Percentiles rank a stretch among this genome's conserved stretches.
Conservation (phyloP, 495 filamentous ascomycete species). For the Penicillium cataractarum region DNA sequence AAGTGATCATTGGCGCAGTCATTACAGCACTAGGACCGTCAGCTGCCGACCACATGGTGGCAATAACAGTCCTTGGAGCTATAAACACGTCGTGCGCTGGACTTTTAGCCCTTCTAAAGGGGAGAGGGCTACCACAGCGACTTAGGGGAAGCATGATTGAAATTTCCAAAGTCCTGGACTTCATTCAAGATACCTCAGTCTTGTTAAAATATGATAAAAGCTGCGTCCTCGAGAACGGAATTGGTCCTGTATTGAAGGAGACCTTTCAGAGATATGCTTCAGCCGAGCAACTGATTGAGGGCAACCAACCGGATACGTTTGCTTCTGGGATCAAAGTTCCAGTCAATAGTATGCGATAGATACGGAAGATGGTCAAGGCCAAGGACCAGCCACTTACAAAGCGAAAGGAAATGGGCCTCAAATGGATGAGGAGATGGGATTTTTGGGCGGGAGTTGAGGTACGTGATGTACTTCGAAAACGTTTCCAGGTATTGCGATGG, state of each 20-base stretch:
- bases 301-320: conserved; percentile 5
- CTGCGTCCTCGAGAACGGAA: neutral
- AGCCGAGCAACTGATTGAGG: conserved; percentile 5
- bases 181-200: conserved; percentile 37
- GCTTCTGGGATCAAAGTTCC: neutral
- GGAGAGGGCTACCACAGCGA: conserved; percentile 52
- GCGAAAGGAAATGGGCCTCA: neutral
- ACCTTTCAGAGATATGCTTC: conserved; percentile 1
- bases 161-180: conserved; percentile 49
- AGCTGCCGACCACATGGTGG: conserved; percentile 36
- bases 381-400: neutral
- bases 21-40: conserved; percentile 48
- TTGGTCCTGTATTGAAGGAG: conserved; percentile 1
- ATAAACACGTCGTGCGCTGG: conserved; percentile 52
- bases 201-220: conserved; percentile 8
- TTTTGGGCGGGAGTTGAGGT: neutral
- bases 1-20: conserved; percentile 49
- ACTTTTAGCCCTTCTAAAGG: conserved; percentile 51
- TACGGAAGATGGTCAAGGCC: neutral
- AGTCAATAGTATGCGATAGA: neutral
- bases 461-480: too few relatives aligned
- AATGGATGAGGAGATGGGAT: neutral
- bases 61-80: conserved; percentile 49
- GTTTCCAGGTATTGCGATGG: too few relatives aligned
- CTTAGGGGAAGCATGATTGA: conserved; percentile 50